Evolutionary conservation across 2,329 filamentous ascomycete species (phyloP).

Genomic region (Microsporum canis): DNA sequence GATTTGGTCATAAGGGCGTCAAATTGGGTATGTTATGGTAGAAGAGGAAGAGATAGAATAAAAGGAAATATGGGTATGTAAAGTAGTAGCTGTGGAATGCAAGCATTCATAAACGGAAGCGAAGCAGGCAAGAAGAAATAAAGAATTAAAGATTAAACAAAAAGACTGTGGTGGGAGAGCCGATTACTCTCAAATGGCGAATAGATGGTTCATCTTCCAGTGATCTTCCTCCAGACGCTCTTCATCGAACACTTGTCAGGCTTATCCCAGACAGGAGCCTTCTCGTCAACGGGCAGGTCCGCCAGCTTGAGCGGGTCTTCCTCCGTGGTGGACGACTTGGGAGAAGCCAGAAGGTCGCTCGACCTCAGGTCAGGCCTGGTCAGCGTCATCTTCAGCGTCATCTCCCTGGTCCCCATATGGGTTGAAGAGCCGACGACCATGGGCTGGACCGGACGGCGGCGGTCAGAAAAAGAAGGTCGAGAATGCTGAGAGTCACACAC

Average conservation of each 20-base stretch:
- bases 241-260: constrained; percentile 32
- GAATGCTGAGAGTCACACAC: not conserved
- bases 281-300: constrained; percentile 39
- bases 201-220: constrained; percentile 15
- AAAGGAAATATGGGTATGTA: not conserved
- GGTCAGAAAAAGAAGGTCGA: constrained; percentile 9
- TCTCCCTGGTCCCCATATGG: constrained; percentile 59
- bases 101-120: not conserved
- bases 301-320: constrained; percentile 47
- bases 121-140: not conserved
- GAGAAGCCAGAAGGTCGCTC: constrained; percentile 14
- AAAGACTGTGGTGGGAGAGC: not conserved
- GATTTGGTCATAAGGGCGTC: not conserved
- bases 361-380: constrained; percentile 72
- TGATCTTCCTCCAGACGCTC: constrained; percentile 36
- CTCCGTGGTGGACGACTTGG: constrained; percentile 35
- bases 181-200: not conserved
- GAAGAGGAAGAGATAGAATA: not conserved
- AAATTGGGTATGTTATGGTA: not conserved
- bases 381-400: constrained; percentile 93
- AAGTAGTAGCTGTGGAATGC: not conserved
- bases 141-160: not conserved
- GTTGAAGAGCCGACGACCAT: constrained; percentile 25
- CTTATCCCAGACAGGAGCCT: constrained; percentile 33
- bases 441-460: constrained; percentile 18